These are phyloP conservation scores for Pisolithus thermaeus DNA, from an alignment of 1,284 basidiomycete genomes.

Conservation along the genomic window DNA sequence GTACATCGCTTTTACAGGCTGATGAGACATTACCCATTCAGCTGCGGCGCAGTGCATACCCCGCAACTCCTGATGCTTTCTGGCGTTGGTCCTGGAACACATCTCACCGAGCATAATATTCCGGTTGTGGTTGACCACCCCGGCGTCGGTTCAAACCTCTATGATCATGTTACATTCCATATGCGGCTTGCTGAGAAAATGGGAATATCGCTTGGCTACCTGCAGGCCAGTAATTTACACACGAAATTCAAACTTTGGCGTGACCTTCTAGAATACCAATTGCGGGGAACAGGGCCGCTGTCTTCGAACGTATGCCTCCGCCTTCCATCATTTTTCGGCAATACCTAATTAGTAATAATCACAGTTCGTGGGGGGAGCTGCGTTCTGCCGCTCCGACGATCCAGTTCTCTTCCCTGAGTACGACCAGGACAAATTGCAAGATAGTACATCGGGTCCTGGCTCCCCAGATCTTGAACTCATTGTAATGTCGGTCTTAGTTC, in stretches of 20 bases:
- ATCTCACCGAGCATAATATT: slow-evolving; percentile 46
- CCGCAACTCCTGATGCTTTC: slow-evolving; percentile 70
- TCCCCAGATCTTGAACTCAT: slow-evolving; percentile 65
- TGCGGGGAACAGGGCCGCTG: slow-evolving; percentile 41
- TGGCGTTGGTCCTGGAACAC: slow-evolving; percentile 55
- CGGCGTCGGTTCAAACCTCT: slow-evolving; percentile 54
- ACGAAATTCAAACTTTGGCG: slow-evolving; percentile 31
- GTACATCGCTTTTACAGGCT: neutral
- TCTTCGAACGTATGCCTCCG: slow-evolving; percentile 45
- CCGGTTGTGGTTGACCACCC: slow-evolving; percentile 48
- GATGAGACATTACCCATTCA: slow-evolving; percentile 19
- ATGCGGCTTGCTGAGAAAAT: slow-evolving; percentile 47
- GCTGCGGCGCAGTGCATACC: slow-evolving; percentile 58
- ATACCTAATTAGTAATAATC: neutral
- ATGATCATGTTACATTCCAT: slow-evolving; percentile 51
- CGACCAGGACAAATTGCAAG: slow-evolving; percentile 34
- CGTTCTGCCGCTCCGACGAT: slow-evolving; percentile 54
- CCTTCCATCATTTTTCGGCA: neutral
- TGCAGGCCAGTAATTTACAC: slow-evolving; percentile 32
- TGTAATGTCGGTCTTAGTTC: slow-evolving; percentile 34
- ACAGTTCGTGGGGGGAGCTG: slow-evolving; percentile 53
- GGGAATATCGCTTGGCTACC: slow-evolving; percentile 36
- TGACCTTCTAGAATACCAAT: slow-evolving; percentile 38
- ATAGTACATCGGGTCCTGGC: slow-evolving; percentile 47
- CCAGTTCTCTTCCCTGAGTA: slow-evolving; percentile 46